These are phyloP conservation scores for Kluyveromyces nonfermentans DNA, from an alignment of 805 yeast genomes.

Conservation along the genomic window DNA sequence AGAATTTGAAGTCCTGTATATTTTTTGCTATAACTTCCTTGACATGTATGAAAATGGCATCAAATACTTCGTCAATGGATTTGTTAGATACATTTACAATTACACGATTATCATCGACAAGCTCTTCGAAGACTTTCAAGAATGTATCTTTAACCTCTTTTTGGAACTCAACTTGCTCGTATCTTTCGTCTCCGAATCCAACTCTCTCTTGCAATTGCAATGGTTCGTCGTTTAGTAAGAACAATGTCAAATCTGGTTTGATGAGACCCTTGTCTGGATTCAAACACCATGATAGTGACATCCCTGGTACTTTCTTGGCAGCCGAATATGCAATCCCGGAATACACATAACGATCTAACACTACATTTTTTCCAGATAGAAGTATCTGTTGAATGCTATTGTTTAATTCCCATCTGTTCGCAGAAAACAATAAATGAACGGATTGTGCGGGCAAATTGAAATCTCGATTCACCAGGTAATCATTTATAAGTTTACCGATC, in stretches of 20 bases:
- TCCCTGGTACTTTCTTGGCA: conserved; percentile 50
- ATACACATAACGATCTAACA: conserved; percentile 81
- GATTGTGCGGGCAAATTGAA: conserved; percentile 61
- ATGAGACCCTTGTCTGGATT: conserved; percentile 79
- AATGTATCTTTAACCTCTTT: conserved; percentile 57
- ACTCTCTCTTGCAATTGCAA: conserved; percentile 40
- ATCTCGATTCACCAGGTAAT: conserved; percentile 47
- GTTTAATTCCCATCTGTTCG: conserved; percentile 87
- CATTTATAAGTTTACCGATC: conserved; percentile 70
- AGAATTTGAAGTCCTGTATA: conserved; percentile 9
- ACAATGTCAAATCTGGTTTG: conserved; percentile 74
- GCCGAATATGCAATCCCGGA: conserved; percentile 90
- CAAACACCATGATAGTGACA: conserved; percentile 67
- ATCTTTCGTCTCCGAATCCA: conserved; percentile 92
- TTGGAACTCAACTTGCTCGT: conserved; percentile 72
- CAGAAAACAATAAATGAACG: conserved; percentile 80
- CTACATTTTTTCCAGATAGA: conserved; percentile 44
- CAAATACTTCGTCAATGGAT: conserved; percentile 45
- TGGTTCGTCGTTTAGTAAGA: conserved; percentile 47
- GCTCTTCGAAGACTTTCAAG: conserved; percentile 33
- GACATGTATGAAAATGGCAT: conserved; percentile 34
- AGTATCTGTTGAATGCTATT: conserved; percentile 34
- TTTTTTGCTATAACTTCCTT: conserved; percentile 4
- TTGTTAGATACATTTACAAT: conserved; percentile 53
- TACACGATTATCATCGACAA: conserved; percentile 31